Conservation (phyloP, 768 basidiomycete species). For the Leucocoprinus sp. region DNA sequence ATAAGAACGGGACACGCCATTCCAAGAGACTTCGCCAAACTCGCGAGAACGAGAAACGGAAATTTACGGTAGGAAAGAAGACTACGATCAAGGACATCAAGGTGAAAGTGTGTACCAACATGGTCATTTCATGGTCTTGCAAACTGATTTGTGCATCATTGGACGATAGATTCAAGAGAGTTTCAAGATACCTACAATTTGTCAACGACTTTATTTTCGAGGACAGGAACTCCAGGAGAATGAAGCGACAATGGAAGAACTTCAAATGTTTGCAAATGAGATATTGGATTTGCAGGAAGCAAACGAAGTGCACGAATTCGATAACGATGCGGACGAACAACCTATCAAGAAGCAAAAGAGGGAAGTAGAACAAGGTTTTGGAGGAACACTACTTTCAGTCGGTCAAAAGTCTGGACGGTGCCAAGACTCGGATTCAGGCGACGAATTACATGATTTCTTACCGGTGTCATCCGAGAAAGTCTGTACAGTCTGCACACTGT, state of each 20-base stretch:
- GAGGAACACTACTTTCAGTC: conserved; percentile 57
- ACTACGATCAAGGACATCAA: conserved; percentile 78
- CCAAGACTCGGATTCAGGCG: conserved; percentile 20
- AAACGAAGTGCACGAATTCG: conserved; percentile 49
- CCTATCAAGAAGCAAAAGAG: conserved; percentile 32
- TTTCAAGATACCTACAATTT: conserved; percentile 64
- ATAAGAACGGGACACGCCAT: conserved; percentile 44
- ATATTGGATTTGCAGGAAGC: conserved; percentile 59
- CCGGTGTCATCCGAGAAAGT: conserved; percentile 24
- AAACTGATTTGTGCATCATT: not conserved
- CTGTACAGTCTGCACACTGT: conserved; percentile 53
- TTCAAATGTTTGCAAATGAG: conserved; percentile 48
- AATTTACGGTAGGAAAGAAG: conserved; percentile 48
- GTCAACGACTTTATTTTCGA: conserved; percentile 60
- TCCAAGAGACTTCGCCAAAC: conserved; percentile 65
- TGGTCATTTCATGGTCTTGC: not conserved
- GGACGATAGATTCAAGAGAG: conserved; percentile 48
- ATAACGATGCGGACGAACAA: conserved; percentile 36
- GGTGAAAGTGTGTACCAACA: conserved; percentile 41
- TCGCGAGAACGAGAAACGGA: conserved; percentile 35
- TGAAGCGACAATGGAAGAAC: conserved; percentile 43
- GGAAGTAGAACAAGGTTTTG: conserved; percentile 62
- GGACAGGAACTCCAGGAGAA: conserved; percentile 61
- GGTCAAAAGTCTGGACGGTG: conserved; percentile 18
- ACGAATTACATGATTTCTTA: conserved; percentile 15